phyloP scores from a whole-genome alignment of 352 stramenopile genomes.

The Albugo candida region DNA sequence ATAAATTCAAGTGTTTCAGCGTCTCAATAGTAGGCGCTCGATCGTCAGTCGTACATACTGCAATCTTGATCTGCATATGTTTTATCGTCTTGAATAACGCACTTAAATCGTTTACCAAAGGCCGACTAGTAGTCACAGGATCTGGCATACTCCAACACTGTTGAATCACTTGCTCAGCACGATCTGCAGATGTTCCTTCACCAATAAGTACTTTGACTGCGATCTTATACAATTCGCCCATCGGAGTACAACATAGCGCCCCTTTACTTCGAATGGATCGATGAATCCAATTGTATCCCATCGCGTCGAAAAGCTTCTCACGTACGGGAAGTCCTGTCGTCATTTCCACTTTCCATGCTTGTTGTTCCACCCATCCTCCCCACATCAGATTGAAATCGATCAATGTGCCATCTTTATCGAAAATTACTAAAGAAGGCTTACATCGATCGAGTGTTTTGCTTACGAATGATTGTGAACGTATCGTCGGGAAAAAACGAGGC shows the following conservation, averaged over 20 bases:
- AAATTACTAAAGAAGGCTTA: slow-evolving; percentile 56
- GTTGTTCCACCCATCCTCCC: slow-evolving; percentile 69
- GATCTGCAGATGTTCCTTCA: slow-evolving; percentile 40
- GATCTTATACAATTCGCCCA: slow-evolving; percentile 71
- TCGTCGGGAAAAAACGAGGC: too few species aligned
- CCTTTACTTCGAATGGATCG: slow-evolving; percentile 67
- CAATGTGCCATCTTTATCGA: slow-evolving; percentile 80
- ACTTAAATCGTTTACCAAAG: slow-evolving; percentile 35
- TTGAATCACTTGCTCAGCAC: slow-evolving; percentile 41
- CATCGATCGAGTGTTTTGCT: slow-evolving; percentile 1
- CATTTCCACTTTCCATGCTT: slow-evolving; percentile 75
- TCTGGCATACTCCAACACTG: slow-evolving; percentile 74
- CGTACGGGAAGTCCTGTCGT: slow-evolving; percentile 49
- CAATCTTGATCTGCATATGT: slow-evolving; percentile 76
- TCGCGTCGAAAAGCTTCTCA: slow-evolving; percentile 70
- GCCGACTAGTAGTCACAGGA: slow-evolving; percentile 43
- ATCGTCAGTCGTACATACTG: slow-evolving; percentile 75
- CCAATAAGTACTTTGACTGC: slow-evolving; percentile 48
- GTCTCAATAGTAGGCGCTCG: slow-evolving; percentile 56
- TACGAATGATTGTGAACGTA: too few species aligned
- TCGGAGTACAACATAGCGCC: slow-evolving; percentile 66
- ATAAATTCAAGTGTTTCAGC: slow-evolving; percentile 47
- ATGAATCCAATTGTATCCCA: slow-evolving; percentile 75
- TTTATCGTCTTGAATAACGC: slow-evolving; percentile 70
- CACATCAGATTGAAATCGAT: slow-evolving; percentile 85